Evolutionary conservation across 108 stramenopile species (phyloP), one percentile per base, ranked within the genome.

Genomic region (Phaeodactylum tricornutum): DNA sequence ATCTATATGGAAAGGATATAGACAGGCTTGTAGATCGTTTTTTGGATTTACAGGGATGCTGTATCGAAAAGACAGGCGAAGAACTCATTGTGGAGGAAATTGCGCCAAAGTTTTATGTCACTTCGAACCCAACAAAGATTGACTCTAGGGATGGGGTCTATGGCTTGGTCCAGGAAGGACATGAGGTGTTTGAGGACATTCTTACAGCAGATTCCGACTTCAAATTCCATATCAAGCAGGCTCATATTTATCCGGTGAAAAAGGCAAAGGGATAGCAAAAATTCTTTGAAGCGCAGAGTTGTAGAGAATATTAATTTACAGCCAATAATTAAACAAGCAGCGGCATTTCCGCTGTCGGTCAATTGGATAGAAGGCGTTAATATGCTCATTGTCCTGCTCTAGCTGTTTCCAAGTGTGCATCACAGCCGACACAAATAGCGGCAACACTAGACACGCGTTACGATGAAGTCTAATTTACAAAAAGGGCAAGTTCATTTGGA

Each of bases 1-100:
- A 41, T n/a, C 14, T 41, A 5, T n/a, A 41, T 41, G 39, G 39
- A 41, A 41, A 41, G 21, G 39, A 41, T n/a, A n/a, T 41, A 4
- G 9, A 41, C 14, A 14, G 4, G 6, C 14, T 41, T 5, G 39
- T 41, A 5, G 39, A 41, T n/a, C 39, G 21, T 9, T 41, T 41
- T n/a, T 5, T 41, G 16, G 39, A 5, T 20, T 20, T 41, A 20
- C 16, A 41, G 21, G 39, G 21, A 15, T 20, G 19, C 9, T 20
- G 39, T 20, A 11, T 41, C 5, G 5, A 15, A 4, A 6, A 4
- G 6, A 20, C 19, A 41, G 39, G 39, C 14, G 19, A 15, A 5
- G 39, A 15, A 20, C 21, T 20, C 9, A 6, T 41, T 5, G 21
- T 20, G 5, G 39, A 20, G 6, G 9, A 41, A 5, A 11, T 15